Percentiles rank a stretch among this genome's conserved stretches.
Evolutionary conservation across 139 green algal genomes (phyloP).

Genomic region (Chlamydomonas incerta): DNA sequence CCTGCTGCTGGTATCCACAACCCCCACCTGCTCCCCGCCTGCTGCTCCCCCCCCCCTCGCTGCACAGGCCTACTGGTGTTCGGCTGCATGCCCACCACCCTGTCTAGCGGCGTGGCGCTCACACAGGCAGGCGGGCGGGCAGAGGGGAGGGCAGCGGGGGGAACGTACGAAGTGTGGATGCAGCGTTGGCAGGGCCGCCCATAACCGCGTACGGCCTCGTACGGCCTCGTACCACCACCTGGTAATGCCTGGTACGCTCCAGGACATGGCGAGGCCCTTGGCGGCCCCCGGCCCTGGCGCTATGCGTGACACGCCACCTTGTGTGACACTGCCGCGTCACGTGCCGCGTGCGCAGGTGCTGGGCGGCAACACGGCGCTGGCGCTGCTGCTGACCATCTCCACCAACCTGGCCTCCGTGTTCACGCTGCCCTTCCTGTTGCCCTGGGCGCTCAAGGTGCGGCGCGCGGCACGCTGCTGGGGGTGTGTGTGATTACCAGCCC

Average conservation of each 20-base stretch:
- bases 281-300: background rate
- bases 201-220: too few species aligned
- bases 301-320: too few species aligned
- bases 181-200: too few species aligned
- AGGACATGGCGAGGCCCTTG: too few species aligned
- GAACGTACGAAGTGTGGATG: too few species aligned
- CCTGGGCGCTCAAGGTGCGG: slow-evolving; percentile 47
- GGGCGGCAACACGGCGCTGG: slow-evolving; percentile 79
- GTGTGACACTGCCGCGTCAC: too few species aligned
- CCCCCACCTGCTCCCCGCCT: background rate
- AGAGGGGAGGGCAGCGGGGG: too few species aligned
- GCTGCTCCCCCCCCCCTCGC: background rate
- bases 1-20: background rate
- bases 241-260: too few species aligned
- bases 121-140: slow-evolving; percentile 30
- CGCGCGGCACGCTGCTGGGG: background rate
- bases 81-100: slow-evolving; percentile 82
- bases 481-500: too few species aligned
- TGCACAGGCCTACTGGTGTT: slow-evolving; percentile 77
- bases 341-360: too few species aligned
- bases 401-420: slow-evolving; percentile 82
- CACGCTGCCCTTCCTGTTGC: slow-evolving; percentile 75
- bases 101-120: slow-evolving; percentile 80
- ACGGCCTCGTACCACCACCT: too few species aligned
- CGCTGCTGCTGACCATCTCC: slow-evolving; percentile 79